Conservation (phyloP, 2,329 filamentous ascomycete genomes). For the Xenoacremonium recifei region DNA sequence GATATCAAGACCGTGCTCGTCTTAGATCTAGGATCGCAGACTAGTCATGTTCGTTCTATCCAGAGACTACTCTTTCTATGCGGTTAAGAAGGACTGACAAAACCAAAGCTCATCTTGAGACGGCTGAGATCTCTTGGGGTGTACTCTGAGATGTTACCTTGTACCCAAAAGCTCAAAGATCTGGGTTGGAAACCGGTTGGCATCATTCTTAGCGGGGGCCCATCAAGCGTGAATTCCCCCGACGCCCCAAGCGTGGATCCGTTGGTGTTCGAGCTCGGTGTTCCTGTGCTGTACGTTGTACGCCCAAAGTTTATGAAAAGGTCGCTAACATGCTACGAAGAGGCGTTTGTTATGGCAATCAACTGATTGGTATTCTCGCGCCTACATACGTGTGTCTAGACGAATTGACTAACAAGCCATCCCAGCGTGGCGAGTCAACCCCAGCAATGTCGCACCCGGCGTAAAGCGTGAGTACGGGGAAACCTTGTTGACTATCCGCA, state of each 20-base stretch:
- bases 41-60: slow-evolving; percentile 12
- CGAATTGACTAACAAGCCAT: slow-evolving; percentile 2
- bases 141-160: slow-evolving; percentile 85
- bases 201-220: slow-evolving; percentile 49
- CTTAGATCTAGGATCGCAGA: slow-evolving; percentile 10
- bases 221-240: slow-evolving; percentile 5
- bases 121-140: slow-evolving; percentile 10
- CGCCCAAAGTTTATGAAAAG: slow-evolving; percentile 1
- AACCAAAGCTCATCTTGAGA: slow-evolving; percentile 11
- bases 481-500: slow-evolving; percentile 48
- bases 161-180: slow-evolving; percentile 76
- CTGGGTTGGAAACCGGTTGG: slow-evolving; percentile 76
- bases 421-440: slow-evolving; percentile 12
- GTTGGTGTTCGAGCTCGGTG: slow-evolving; percentile 31
- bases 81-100: slow-evolving; percentile 7
- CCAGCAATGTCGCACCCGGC: slow-evolving; percentile 19
- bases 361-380: slow-evolving; percentile 50
- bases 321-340: slow-evolving; percentile 18
- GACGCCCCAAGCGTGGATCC: slow-evolving; percentile 3
- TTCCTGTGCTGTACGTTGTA: slow-evolving; percentile 24
- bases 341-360: slow-evolving; percentile 65
- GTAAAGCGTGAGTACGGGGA: slow-evolving; percentile 15
- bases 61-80: slow-evolving; percentile 8
- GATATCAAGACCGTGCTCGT: slow-evolving; percentile 8
- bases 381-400: neutral